Base-by-base conservation (phyloP, 1,284 basidiomycete genomes). In the Hemileia vastatrix region DNA sequence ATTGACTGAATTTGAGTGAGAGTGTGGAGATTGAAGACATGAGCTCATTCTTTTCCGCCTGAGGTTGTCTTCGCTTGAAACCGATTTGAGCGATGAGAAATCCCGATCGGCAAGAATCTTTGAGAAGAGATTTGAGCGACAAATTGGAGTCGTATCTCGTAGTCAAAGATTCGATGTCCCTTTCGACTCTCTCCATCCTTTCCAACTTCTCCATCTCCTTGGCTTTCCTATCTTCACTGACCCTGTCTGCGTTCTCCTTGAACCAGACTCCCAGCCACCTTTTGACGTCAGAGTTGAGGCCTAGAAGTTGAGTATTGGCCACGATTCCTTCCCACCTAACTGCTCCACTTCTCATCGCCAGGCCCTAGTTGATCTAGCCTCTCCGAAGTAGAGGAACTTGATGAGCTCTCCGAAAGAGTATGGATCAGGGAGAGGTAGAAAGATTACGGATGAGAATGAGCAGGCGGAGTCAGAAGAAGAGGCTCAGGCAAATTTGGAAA, bases 371-470 rank as follows among this genome's bases (percentile, higher is more conserved):
- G n/a, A n/a, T n/a, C n/a, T n/a, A n/a, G n/a, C n/a, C n/a, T n/a
- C n/a, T n/a, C n/a, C n/a, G n/a, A n/a, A 78, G 67, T 77, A 78
- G 49, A 78, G 60, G 72, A 72, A 77, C 57, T 77, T 76, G 4
- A 76, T 61, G 18, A 77, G 63, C 21, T 77, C 71, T 6, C 70
- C 72, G 59, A 78, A 76, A 18, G 72, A 73, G 1, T 60, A 60
- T 0, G 76, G 75, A 64, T 78, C 77, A 2, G 77, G 77, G 0
- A 78, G 48, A 1, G 76, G 76, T 8, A 77, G 65, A 60, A 71
- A 76, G 15, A 77, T 54, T 3, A 68, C 68, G 1, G 67, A 66
- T 33, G 73, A 49, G 4, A 72, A 58, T 47, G 66, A 66, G 1
- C 71, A 69, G 4, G 72, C 72, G n/a, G 65, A 64, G 9, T 24